These are phyloP conservation scores for Eremothecium coryli DNA, from an alignment of 1,139 yeast genomes.

Conservation along the genomic window DNA sequence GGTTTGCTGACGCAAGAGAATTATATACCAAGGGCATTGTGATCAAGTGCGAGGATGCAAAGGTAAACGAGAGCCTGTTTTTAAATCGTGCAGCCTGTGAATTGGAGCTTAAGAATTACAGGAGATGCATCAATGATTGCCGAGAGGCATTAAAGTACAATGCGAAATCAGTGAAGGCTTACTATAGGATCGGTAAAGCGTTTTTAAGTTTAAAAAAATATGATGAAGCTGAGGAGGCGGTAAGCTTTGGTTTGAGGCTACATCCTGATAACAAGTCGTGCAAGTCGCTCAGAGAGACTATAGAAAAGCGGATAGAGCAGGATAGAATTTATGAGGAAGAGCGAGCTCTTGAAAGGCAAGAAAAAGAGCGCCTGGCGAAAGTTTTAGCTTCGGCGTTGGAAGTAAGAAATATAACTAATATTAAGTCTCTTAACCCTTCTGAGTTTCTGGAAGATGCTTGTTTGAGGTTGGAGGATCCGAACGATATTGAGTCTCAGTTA, in stretches of 20 bases:
- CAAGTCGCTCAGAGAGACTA: conserved; percentile 34
- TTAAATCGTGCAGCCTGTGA: conserved; percentile 90
- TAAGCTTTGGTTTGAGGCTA: conserved; percentile 54
- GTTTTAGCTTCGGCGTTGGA: conserved; percentile 46
- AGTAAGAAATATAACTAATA: conserved; percentile 43
- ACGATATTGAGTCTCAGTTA: conserved; percentile 69
- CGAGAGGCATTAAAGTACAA: conserved; percentile 58
- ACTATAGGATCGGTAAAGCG: conserved; percentile 78
- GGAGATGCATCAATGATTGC: conserved; percentile 83
- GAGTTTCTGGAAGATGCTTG: conserved; percentile 31
- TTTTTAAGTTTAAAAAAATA: conserved; percentile 55
- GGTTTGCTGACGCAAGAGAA: conserved; percentile 66
- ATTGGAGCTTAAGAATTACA: conserved; percentile 70
- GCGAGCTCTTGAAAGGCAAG: conserved; percentile 16
- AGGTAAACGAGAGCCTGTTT: conserved; percentile 52
- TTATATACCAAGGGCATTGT: conserved; percentile 76
- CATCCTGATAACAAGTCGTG: conserved; percentile 54
- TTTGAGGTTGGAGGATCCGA: conserved; percentile 53
- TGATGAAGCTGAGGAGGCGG: conserved; percentile 64
- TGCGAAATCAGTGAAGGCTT: conserved; percentile 69
- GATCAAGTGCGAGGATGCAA: conserved; percentile 45
- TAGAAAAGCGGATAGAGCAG: conserved; percentile 35
- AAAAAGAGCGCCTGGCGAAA: conserved; percentile 18
- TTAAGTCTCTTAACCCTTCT: conserved; percentile 43
- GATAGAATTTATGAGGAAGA: conserved; percentile 18